These are phyloP conservation scores for Fusarium tuaranense DNA, from an alignment of 2,329 filamentous ascomycete species.

Conservation along the genomic window DNA sequence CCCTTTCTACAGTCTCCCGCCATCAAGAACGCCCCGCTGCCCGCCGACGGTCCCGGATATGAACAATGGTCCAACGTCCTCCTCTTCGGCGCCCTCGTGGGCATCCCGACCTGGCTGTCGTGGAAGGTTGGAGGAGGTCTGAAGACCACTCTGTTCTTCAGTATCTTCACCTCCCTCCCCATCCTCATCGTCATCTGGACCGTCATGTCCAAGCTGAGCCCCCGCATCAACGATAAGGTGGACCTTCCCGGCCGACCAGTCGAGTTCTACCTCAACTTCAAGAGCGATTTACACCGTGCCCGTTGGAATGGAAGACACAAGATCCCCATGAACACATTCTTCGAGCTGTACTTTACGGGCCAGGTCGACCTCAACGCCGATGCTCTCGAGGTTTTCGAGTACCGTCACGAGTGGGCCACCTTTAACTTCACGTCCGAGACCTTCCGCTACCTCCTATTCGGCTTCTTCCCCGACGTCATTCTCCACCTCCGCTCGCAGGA, in stretches of 20 bases:
- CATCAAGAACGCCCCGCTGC: constrained; percentile 92
- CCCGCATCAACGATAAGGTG: constrained; percentile 90
- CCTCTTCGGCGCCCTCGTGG: constrained; percentile 74
- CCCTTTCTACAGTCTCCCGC: constrained; percentile 74
- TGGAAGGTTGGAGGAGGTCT: constrained; percentile 86
- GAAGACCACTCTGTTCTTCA: constrained; percentile 87
- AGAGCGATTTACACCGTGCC: constrained; percentile 62
- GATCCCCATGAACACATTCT: constrained; percentile 89
- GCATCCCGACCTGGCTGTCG: constrained; percentile 81
- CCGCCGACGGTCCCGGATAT: constrained; percentile 83
- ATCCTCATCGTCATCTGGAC: constrained; percentile 86
- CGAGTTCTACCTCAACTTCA: constrained; percentile 88
- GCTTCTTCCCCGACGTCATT: constrained; percentile 86
- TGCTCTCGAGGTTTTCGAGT: constrained; percentile 85
- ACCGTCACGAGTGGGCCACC: constrained; percentile 93
- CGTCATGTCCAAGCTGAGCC: constrained; percentile 79
- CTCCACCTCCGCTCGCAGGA: constrained; percentile 92
- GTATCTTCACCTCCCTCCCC: constrained; percentile 79
- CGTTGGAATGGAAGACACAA: constrained; percentile 81
- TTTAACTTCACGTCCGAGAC: constrained; percentile 87
- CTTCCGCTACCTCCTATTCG: constrained; percentile 85
- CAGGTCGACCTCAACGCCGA: constrained; percentile 95
- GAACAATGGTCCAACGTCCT: constrained; percentile 86
- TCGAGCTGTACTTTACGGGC: constrained; percentile 94
- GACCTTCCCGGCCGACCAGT: constrained; percentile 84